A percentile compares a stretch with the other conserved stretches of the same genome.
Evolutionary conservation across 2,329 filamentous ascomycete species (phyloP).

Genomic region (Neophaeococcomyces mojaviensis): DNA sequence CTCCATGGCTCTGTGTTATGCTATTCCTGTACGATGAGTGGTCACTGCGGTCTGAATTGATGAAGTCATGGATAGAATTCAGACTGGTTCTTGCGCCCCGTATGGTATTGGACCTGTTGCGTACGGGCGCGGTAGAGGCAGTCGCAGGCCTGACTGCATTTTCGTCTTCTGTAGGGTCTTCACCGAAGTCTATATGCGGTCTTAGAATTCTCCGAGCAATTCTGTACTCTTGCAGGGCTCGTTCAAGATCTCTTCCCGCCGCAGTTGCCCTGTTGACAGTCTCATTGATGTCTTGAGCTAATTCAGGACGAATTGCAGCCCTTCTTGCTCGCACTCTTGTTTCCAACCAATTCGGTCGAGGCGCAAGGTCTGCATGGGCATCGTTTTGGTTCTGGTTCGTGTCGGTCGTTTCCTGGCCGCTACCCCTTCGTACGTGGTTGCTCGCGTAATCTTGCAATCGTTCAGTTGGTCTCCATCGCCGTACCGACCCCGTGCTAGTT

Average conservation of each 20-base stretch:
- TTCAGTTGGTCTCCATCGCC: slow-evolving; percentile 4
- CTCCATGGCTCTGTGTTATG: no score
- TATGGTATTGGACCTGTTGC: no score
- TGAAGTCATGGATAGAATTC: no score
- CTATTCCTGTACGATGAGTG: no score
- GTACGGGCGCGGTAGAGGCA: no score
- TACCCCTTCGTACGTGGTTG: neutral
- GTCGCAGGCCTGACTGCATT: no score
- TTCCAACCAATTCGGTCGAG: neutral
- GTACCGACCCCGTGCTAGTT: neutral
- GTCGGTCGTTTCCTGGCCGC: neutral
- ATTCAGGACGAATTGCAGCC: no score
- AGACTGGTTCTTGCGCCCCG: no score
- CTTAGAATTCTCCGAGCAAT: neutral
- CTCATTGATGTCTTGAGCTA: slow-evolving; percentile 1
- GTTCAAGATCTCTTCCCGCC: neutral
- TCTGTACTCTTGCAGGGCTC: slow-evolving; percentile 7
- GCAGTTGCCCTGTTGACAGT: neutral
- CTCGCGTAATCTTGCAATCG: slow-evolving; percentile 8
- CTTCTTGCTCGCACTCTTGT: no score
- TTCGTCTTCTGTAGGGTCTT: neutral
- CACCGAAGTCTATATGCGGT: neutral
- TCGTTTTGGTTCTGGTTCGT: neutral
- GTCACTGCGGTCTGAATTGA: no score
- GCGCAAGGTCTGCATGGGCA: neutral